These are phyloP conservation scores for Cryptococcus jaspeensis DNA, from an alignment of 1,284 basidiomycete genomes.

Conservation along the genomic window DNA sequence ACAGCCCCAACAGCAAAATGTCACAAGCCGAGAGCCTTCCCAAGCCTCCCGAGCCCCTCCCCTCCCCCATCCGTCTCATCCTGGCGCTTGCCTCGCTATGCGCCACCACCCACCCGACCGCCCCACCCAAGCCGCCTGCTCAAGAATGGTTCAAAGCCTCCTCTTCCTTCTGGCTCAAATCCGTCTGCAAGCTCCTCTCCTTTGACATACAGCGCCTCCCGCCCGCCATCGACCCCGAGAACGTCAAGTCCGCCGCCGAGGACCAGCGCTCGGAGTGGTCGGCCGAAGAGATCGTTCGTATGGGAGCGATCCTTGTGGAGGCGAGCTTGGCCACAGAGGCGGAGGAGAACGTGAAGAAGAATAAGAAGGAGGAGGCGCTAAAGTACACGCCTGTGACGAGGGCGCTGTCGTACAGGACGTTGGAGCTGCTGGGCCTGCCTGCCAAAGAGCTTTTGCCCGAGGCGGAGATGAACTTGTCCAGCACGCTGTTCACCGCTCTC, in stretches of 20 bases:
- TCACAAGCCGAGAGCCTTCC: slow-evolving; percentile 6
- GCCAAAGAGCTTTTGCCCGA: slow-evolving; percentile 33
- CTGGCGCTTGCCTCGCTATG: slow-evolving; percentile 37
- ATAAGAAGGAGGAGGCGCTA: slow-evolving; percentile 24
- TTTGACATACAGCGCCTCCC: slow-evolving; percentile 38
- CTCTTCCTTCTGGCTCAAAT: slow-evolving; percentile 33
- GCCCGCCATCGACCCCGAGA: slow-evolving; percentile 22
- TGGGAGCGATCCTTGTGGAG: slow-evolving; percentile 37
- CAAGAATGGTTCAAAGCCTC: slow-evolving; percentile 25
- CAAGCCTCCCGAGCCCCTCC: slow-evolving; percentile 25
- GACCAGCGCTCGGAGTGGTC: slow-evolving; percentile 33
- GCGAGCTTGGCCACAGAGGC: slow-evolving; percentile 33
- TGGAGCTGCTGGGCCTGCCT: slow-evolving; percentile 44
- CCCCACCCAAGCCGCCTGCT: slow-evolving; percentile 9
- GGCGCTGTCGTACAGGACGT: slow-evolving; percentile 42
- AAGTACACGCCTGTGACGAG: slow-evolving; percentile 50
- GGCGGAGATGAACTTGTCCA: slow-evolving; percentile 48
- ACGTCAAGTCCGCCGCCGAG: slow-evolving; percentile 28
- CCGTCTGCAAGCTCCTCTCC: slow-evolving; percentile 39
- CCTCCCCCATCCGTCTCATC: slow-evolving; percentile 33
- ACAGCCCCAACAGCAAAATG: not conserved
- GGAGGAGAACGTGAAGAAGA: slow-evolving; percentile 14
- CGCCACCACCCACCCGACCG: slow-evolving; percentile 25
- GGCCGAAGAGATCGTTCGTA: slow-evolving; percentile 23
- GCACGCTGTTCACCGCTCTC: slow-evolving; percentile 51